phyloP scores from a whole-genome alignment of 2,329 filamentous ascomycete species.

The Ceratocystiopsis minuta region DNA sequence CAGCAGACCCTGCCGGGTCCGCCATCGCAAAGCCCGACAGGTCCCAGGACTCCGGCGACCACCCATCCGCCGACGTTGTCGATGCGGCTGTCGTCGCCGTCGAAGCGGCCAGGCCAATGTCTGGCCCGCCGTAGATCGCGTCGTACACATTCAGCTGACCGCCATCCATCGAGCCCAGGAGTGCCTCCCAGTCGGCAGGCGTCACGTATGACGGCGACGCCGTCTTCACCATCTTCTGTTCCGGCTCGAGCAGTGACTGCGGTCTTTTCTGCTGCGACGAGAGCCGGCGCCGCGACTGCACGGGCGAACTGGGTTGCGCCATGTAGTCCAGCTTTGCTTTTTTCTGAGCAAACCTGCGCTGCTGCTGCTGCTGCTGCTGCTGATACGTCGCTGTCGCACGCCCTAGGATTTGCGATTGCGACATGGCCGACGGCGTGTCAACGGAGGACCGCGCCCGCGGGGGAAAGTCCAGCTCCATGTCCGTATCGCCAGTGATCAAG shows the following conservation, averaged over 20 bases:
- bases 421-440: constrained; percentile 26
- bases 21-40: constrained; percentile 30
- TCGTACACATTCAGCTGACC: constrained; percentile 73
- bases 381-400: too few relatives aligned
- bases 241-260: constrained; percentile 14
- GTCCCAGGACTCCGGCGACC: constrained; percentile 42
- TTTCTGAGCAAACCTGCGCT: constrained; percentile 7
- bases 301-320: constrained; percentile 24
- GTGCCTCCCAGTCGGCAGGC: constrained; percentile 61
- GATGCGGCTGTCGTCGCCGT: constrained; percentile 24
- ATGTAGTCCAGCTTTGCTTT: constrained; percentile 42
- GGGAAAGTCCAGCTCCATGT: too few relatives aligned
- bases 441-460: constrained; percentile 24
- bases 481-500: too few relatives aligned
- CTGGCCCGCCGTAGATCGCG: constrained; percentile 52
- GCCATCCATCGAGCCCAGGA: constrained; percentile 63
- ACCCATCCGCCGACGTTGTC: constrained; percentile 21
- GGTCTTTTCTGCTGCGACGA: constrained; percentile 16
- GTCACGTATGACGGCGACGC: constrained; percentile 25
- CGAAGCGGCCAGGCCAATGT: constrained; percentile 22
- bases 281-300: constrained; percentile 16
- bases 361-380: constrained; percentile 11
- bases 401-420: constrained; percentile 14
- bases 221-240: constrained; percentile 22
- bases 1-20: constrained; percentile 18